Conservation (phyloP, 306 rosid species). For the Sicyos edulis region DNA sequence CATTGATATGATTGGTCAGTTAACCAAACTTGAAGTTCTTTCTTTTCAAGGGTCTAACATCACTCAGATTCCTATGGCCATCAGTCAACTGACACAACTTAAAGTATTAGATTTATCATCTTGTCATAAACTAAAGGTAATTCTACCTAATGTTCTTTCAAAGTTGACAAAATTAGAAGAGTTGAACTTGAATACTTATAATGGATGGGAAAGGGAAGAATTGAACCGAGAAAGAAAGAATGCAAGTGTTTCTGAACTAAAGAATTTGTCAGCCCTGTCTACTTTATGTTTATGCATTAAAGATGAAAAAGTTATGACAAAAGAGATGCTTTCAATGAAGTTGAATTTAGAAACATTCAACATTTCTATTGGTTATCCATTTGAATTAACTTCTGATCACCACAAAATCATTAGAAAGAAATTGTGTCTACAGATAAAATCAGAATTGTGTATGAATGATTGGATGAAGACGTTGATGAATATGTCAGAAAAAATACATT, state of each 20-base stretch:
- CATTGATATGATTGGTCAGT: too few species aligned
- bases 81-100: too few species aligned
- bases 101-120: too few species aligned
- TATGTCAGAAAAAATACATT: constrained; percentile 11
- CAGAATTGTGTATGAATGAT: background rate
- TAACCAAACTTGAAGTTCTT: too few species aligned
- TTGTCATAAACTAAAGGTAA: too few species aligned
- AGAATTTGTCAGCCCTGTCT: background rate
- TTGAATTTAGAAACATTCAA: constrained; percentile 2
- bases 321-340: background rate
- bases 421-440: background rate
- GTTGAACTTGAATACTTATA: constrained; percentile 3
- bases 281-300: background rate
- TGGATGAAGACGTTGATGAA: background rate
- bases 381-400: too few species aligned
- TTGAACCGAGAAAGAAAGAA: background rate
- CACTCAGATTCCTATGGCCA: too few species aligned
- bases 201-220: constrained; percentile 16
- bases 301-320: background rate
- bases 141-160: constrained; percentile 13
- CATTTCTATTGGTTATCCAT: background rate
- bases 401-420: too few species aligned
- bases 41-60: too few species aligned
- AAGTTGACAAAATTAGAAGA: constrained; percentile 18
- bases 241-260: constrained; percentile 22